A percentile compares a stretch with the other conserved stretches of the same genome.
Evolutionary conservation across 192 early-diverging fungal genomes (phyloP).

Genomic region (Coemansia sp.): DNA sequence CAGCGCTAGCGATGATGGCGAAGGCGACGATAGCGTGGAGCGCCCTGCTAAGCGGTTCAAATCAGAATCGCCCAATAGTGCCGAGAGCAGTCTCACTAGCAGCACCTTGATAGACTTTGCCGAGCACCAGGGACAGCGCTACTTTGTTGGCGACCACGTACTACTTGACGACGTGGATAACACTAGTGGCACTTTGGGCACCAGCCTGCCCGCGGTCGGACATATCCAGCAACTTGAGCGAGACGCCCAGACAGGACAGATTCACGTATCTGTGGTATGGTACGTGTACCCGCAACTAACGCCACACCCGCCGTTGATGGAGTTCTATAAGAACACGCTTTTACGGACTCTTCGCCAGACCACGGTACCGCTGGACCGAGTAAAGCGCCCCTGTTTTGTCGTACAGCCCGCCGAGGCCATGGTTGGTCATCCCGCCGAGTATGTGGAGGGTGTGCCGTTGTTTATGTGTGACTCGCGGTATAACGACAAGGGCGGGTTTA

Average conservation of each 20-base stretch:
- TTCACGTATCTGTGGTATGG: slow-evolving; percentile 19
- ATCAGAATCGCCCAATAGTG: not conserved
- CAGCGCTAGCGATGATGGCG: not conserved
- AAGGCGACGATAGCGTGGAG: slow-evolving; percentile 8
- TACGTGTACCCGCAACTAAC: slow-evolving; percentile 38
- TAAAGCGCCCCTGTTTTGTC: slow-evolving; percentile 32
- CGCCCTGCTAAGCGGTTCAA: slow-evolving; percentile 15
- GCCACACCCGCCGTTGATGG: slow-evolving; percentile 37
- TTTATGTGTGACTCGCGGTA: slow-evolving; percentile 48
- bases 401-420: slow-evolving; percentile 28
- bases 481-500: slow-evolving; percentile 45
- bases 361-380: slow-evolving; percentile 18
- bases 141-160: slow-evolving; percentile 47
- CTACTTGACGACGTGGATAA: slow-evolving; percentile 34
- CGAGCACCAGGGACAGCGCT: slow-evolving; percentile 28
- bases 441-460: slow-evolving; percentile 18
- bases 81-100: not conserved
- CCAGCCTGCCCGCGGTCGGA: slow-evolving; percentile 18
- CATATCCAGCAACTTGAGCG: slow-evolving; percentile 39
- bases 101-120: not conserved
- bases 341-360: slow-evolving; percentile 38
- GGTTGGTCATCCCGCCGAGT: slow-evolving; percentile 35
- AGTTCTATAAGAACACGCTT: slow-evolving; percentile 39
- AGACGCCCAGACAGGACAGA: not conserved
- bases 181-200: slow-evolving; percentile 28